Evolutionary conservation across 805 yeast species (phyloP).

Genomic region (Zygosaccharomyces lentus): DNA sequence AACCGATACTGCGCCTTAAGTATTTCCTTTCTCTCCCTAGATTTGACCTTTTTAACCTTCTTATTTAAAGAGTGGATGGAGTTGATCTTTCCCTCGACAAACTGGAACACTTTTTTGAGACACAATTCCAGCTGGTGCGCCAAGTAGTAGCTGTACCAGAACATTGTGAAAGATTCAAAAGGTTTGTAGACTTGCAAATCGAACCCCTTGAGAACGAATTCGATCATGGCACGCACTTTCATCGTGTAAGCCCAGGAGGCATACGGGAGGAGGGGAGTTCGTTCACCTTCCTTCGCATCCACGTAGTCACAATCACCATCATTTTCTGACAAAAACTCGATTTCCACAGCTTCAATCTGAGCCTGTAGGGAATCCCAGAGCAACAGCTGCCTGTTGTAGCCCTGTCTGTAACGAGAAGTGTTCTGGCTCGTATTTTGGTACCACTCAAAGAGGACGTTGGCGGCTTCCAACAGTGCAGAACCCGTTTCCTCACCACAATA

Average conservation of each 20-base stretch:
- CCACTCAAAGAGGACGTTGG: slow-evolving; percentile 44
- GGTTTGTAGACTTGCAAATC: slow-evolving; percentile 68
- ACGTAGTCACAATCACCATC: slow-evolving; percentile 31
- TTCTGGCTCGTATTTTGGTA: slow-evolving; percentile 53
- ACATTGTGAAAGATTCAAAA: slow-evolving; percentile 64
- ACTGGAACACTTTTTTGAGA: slow-evolving; percentile 32
- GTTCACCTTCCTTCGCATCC: slow-evolving; percentile 13
- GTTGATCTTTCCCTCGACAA: slow-evolving; percentile 36
- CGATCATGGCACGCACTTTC: slow-evolving; percentile 68
- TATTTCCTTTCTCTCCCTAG: slow-evolving; percentile 46
- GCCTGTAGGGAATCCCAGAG: slow-evolving; percentile 82
- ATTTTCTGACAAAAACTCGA: slow-evolving; percentile 36
- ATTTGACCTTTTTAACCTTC: slow-evolving; percentile 45
- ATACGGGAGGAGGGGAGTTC: slow-evolving; percentile 52
- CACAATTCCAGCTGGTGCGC: slow-evolving; percentile 46
- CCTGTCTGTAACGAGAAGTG: slow-evolving; percentile 78
- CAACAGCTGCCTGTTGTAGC: slow-evolving; percentile 50
- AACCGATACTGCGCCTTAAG: slow-evolving; percentile 35
- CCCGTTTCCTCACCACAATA: slow-evolving; percentile 10
- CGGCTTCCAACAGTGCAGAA: slow-evolving; percentile 40
- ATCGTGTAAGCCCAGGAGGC: slow-evolving; percentile 64
- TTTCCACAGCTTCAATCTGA: slow-evolving; percentile 61
- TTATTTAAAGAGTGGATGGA: slow-evolving; percentile 36
- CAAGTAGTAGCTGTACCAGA: slow-evolving; percentile 62
- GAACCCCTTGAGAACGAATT: slow-evolving; percentile 67